phyloP scores from a whole-genome alignment of 768 basidiomycete species.

The Asterophora lycoperdoides region DNA sequence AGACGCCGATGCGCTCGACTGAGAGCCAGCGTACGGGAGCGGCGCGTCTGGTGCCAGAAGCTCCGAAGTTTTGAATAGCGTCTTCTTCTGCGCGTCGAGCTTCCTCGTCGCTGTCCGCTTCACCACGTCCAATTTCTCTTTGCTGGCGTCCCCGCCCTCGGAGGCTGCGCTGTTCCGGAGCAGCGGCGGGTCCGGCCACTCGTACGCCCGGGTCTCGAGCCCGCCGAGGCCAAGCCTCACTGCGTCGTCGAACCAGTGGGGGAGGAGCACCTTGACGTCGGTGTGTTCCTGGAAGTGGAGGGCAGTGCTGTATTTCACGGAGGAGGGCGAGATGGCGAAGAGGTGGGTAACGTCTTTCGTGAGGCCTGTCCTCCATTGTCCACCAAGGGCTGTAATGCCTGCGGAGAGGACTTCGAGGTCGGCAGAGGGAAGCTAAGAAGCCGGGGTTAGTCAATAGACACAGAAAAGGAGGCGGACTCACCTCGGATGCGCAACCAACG shows the following conservation, averaged over 20 bases:
- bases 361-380: constrained; percentile 72
- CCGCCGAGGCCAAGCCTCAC: constrained; percentile 50
- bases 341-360: constrained; percentile 88
- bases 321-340: constrained; percentile 53
- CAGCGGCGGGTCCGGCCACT: constrained; percentile 71
- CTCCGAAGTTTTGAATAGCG: constrained; percentile 28
- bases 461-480: constrained; percentile 25
- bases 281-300: constrained; percentile 58
- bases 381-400: constrained; percentile 72
- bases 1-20: constrained; percentile 2
- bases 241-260: constrained; percentile 90
- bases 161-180: constrained; percentile 27
- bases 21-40: constrained; percentile 8
- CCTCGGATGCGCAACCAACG: constrained; percentile 66
- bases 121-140: constrained; percentile 20
- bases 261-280: constrained; percentile 67
- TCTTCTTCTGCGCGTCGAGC: constrained; percentile 30
- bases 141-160: constrained; percentile 21
- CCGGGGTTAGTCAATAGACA: background rate
- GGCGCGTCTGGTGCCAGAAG: constrained; percentile 24
- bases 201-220: constrained; percentile 52
- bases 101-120: constrained; percentile 16
- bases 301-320: constrained; percentile 48
- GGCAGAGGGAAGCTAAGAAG: constrained; percentile 45
- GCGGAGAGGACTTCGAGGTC: constrained; percentile 74